Evolutionary conservation across 208 protist species (phyloP), one percentile per base, ranked within the genome.

Genomic region (Leishmania turanica): DNA sequence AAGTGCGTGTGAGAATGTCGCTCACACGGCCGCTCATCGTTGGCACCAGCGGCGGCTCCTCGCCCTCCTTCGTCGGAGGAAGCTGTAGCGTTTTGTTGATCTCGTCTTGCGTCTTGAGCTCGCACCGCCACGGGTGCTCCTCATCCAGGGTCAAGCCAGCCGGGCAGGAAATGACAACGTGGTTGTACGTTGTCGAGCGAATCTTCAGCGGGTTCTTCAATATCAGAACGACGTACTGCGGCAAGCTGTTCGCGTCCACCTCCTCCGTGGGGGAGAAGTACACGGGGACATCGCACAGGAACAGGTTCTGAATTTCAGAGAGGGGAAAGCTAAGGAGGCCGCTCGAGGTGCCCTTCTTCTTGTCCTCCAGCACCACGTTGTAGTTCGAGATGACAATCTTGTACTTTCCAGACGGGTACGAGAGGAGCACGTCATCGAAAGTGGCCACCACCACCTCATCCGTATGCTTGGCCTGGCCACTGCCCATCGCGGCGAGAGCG

Each of bases 301-400:
- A 97, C 37, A 96, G 15, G 56, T 94, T 89, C 65, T 91, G 71
- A 42, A 97, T 88, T 82, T 96, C 88, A 0, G 84, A 84, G 27
- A 97, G 84, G 0, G 92, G 90, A n/a, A 96, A 82, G 0, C 86
- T 87, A 3, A 88, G 71, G 24, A 95, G 80, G 42, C 84, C 89
- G 75, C 87, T 72, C 9, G 88, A 78, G 5, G 86, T 68, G 34
- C 80, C 80, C 45, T 91, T 94, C 79, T 88, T 88, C 83, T 94
- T 97, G 68, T 96, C 91, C 88, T 95, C 90, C 45, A 97, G 80
- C 21, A 93, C 86, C 34, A 96, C 82, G 62, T 89, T 87, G 84
- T 94, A 92, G 80, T 97, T 97, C 3, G 93, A 94, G 54, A 97
- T 73, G 62, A 92, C 83, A 51, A 97, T 85, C 77, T 96, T 97